Base-by-base conservation (phyloP, 345 rosid genomes). In the Reutealis trisperma region DNA sequence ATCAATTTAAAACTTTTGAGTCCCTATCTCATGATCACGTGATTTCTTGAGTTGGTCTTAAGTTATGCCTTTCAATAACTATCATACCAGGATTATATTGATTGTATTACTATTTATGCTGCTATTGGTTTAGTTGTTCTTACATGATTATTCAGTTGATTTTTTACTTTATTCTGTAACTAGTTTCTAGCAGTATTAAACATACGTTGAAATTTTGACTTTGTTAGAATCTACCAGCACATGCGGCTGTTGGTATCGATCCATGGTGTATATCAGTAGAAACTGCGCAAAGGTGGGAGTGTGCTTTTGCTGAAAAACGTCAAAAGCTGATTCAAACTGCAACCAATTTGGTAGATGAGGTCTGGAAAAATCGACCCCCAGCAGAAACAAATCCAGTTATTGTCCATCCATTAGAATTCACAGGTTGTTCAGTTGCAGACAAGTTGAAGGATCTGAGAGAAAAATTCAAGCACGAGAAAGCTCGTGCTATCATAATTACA, bases 231-330 rank as follows among this genome's bases (percentile, higher is more conserved):
- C 83, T 96, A 62, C 88, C 89, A 7, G 85, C 70, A 24, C 89
- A 83, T 45, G 99, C 95, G 18, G 85, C 88, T 47, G 73, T 96
- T 54, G 98, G 98, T 72, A 84, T 91, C 83, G 95, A 93, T 75
- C 89, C 92, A 45, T 93, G 97, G 98, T 92, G 98, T 77, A 86
- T 93, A 27, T 92, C 98, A 2, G 87, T 90, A 30, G 97, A 92
- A 79, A 86, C 97, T 9, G 93, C 98, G 0, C 94, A 86, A 68
- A 88, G 89, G 81, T 96, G 99, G 99, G 86, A 87, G 49, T 78
- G 44, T 55, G 84, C 89, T 24, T 92, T 93, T 76, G 85, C 84
- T 0, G 88, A 85, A 67, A 93, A 88, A 79, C 80, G 80, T 37
- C 97, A 90, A 83, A 93, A 92, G 75, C 82, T 96, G 32, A 81